Percentiles rank a stretch among this genome's conserved stretches.
phyloP scores from a whole-genome alignment of 1,284 basidiomycete species.

The Inonotus obliquus region DNA sequence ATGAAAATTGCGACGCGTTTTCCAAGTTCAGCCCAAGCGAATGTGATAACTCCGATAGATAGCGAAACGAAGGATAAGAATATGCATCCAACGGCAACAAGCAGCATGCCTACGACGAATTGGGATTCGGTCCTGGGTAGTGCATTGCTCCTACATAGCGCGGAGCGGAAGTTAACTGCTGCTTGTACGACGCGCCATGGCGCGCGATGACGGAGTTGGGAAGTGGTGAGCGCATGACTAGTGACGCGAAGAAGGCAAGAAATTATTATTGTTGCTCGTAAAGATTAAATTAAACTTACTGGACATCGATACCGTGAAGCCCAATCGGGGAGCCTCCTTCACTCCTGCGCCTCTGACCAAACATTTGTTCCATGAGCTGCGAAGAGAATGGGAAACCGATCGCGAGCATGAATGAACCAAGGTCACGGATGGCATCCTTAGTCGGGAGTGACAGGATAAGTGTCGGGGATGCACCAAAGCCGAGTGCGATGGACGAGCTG shows the following conservation, averaged over 20 bases:
- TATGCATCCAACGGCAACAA: slow-evolving; percentile 1
- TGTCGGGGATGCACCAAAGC: background rate
- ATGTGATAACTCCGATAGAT: background rate
- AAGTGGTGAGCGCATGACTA: background rate
- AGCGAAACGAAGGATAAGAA: slow-evolving; percentile 5
- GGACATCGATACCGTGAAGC: too few species aligned
- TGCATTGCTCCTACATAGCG: background rate
- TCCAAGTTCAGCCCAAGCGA: background rate
- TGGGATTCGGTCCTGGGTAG: background rate
- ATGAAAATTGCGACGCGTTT: background rate
- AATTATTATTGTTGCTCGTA: too few species aligned
- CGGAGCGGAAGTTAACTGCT: background rate
- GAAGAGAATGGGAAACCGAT: background rate
- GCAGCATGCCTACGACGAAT: background rate
- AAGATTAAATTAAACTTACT: too few species aligned
- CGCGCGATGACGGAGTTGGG: background rate
- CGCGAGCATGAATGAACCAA: background rate
- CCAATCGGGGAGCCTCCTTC: too few species aligned
- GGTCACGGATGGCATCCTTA: background rate
- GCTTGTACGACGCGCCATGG: background rate
- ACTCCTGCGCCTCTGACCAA: background rate
- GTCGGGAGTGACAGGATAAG: background rate
- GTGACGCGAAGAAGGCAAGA: too few species aligned
- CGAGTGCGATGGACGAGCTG: background rate
- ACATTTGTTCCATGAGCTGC: background rate